Base-by-base conservation (phyloP, 345 rosid species). In the Melaleuca alternifolia region DNA sequence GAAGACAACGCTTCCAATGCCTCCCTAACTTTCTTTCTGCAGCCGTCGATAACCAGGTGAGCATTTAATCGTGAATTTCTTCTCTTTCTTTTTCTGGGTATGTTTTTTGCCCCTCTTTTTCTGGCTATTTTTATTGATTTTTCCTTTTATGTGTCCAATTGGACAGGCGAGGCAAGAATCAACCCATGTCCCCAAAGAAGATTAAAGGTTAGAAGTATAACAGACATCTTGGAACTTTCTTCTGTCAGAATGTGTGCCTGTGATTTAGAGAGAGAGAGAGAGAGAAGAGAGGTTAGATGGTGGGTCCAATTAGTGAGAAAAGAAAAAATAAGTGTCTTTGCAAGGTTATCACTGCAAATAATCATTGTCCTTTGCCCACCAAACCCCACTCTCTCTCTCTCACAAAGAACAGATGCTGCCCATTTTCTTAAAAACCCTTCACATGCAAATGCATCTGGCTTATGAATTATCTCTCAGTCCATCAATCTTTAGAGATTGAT, bases 151-250 rank as follows among this genome's bases (percentile, higher is more conserved):
- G 51, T 83, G 48, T 82, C 16, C 51, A 51, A 85, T 12, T 18
- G 57, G 65, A 14, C 50, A 33, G n/a, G 75, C 83, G 24, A 85
- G 53, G 56, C 85, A 26, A 83, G 89, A 88, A 92, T 87, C 93
- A 86, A 50, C 65, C 81, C 92, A 88, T 88, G 93, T 90, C 89
- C 89, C 79, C 86, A 23, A 54, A 33, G 30, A 50, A 84, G 24
- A 37, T 4, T 21, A 28, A 83, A 50, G 12, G 51, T 54, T 30
- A 30, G 3, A 84, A 85, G 84, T 86, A 23, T 13, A n/a, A 61
- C 77, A 88, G 87, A 88, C 93, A 90, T 88, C 87, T 91, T 87
- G 92, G 90, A 91, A 90, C 89, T 91, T 91, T 91, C 88, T 86
- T 12, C 62, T 18, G 85, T 33, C 84, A 82, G 90, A 61, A 54